Evolutionary conservation across 2,329 filamentous ascomycete species (phyloP).

Genomic region (Microsporum ferrugineum): DNA sequence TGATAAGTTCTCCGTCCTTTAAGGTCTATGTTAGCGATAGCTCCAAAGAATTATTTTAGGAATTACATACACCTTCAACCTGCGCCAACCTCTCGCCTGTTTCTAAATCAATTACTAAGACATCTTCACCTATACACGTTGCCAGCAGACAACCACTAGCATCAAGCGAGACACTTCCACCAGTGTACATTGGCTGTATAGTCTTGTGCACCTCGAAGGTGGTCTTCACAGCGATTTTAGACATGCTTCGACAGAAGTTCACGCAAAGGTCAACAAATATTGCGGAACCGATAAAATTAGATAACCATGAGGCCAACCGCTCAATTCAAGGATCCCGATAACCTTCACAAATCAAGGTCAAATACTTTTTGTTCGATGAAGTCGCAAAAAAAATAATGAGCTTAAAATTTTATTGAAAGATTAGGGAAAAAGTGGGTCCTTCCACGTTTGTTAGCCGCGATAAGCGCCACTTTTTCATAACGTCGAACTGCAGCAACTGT

Average conservation of each 20-base stretch:
- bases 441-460: conserved; percentile 15
- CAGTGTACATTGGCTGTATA: conserved; percentile 87
- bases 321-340: not conserved
- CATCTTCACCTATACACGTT: conserved; percentile 85
- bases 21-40: not conserved
- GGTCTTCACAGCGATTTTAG: conserved; percentile 56
- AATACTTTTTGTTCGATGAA: not conserved
- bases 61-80: conserved; percentile 65
- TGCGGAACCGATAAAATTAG: not conserved
- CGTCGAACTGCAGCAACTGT: not conserved
- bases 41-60: conserved; percentile 3
- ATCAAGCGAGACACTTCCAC: conserved; percentile 75
- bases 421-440: conserved; percentile 21
- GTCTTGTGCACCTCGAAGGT: conserved; percentile 77
- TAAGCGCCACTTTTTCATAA: conserved; percentile 9
- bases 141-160: conserved; percentile 70
- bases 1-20: conserved; percentile 53
- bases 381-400: not conserved
- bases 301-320: not conserved
- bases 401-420: not conserved
- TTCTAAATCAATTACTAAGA: conserved; percentile 69
- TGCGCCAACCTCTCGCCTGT: conserved; percentile 72
- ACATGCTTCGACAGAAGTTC: conserved; percentile 23
- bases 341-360: not conserved
- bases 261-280: not conserved